Conservation (phyloP, 345 rosid genomes). For the Hypericum androsaemum region DNA sequence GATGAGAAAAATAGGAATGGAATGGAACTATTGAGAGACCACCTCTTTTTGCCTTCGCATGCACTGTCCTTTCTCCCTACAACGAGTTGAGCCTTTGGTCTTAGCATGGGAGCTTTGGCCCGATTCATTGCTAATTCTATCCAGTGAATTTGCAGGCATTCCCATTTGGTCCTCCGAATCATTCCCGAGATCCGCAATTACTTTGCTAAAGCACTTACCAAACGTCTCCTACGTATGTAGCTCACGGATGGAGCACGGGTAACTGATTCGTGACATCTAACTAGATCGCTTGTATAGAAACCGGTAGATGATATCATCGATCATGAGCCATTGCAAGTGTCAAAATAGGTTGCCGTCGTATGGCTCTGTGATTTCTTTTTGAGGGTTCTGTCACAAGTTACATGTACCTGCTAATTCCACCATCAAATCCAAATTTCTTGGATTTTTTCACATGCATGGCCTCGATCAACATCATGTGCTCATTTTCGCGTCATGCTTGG, state of each 20-base stretch:
- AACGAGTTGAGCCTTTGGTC: neutral
- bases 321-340: constrained; percentile 11
- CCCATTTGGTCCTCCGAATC: constrained; percentile 58
- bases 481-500: no score
- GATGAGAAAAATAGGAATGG: no score
- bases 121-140: no score
- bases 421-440: no score
- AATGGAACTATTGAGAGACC: no score
- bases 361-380: no score
- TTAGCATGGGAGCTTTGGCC: neutral
- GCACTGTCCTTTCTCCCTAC: neutral
- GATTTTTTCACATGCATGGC: no score
- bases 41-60: no score
- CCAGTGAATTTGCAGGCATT: constrained; percentile 30
- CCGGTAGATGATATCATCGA: constrained; percentile 20
- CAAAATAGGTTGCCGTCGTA: no score
- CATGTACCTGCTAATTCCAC: no score
- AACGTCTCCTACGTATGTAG: constrained; percentile 41
- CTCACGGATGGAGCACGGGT: constrained; percentile 40
- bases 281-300: constrained; percentile 41
- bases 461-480: no score
- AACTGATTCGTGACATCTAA: constrained; percentile 27
- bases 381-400: no score
- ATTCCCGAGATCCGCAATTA: constrained; percentile 72
- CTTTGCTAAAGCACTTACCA: constrained; percentile 60